Conservation (phyloP, 352 stramenopile species). For the Hyaloperonospora arabidopsidis region DNA sequence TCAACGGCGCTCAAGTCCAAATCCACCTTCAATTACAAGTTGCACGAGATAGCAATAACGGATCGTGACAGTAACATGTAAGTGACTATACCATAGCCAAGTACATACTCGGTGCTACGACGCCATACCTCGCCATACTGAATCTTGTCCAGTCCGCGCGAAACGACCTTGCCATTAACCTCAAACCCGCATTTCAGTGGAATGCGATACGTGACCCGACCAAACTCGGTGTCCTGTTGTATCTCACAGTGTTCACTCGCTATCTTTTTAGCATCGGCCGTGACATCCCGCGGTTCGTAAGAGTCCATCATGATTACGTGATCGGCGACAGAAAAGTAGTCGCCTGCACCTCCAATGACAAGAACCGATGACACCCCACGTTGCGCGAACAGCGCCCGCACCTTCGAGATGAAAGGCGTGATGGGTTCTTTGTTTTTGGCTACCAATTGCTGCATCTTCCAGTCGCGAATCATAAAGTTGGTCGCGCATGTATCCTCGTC, state of each 20-base stretch:
- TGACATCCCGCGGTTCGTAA: constrained; percentile 90
- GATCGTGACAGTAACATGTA: background rate
- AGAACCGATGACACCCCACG: constrained; percentile 89
- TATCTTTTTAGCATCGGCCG: constrained; percentile 87
- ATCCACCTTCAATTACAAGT: constrained; percentile 41
- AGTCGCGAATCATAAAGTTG: constrained; percentile 98
- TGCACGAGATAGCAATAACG: background rate
- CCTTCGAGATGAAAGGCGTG: constrained; percentile 94
- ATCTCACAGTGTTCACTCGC: constrained; percentile 54
- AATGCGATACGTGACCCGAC: constrained; percentile 44
- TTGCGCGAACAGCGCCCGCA: constrained; percentile 87
- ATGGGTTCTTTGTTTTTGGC: constrained; percentile 95
- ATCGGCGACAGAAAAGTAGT: constrained; percentile 96
- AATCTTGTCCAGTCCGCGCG: constrained; percentile 63
- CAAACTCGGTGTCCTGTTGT: constrained; percentile 43
- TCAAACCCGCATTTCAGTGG: constrained; percentile 47
- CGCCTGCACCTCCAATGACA: constrained; percentile 92
- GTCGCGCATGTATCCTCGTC: constrained; percentile 97
- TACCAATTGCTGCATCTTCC: constrained; percentile 95
- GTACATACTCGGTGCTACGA: background rate
- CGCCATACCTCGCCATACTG: constrained; percentile 76
- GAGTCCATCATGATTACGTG: constrained; percentile 96
- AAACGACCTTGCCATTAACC: constrained; percentile 69
- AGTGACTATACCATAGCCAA: constrained; percentile 1
- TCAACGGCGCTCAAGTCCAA: constrained; percentile 80